phyloP scores from a whole-genome alignment of 2,329 filamentous ascomycete species.

The Diplodia intermedia region DNA sequence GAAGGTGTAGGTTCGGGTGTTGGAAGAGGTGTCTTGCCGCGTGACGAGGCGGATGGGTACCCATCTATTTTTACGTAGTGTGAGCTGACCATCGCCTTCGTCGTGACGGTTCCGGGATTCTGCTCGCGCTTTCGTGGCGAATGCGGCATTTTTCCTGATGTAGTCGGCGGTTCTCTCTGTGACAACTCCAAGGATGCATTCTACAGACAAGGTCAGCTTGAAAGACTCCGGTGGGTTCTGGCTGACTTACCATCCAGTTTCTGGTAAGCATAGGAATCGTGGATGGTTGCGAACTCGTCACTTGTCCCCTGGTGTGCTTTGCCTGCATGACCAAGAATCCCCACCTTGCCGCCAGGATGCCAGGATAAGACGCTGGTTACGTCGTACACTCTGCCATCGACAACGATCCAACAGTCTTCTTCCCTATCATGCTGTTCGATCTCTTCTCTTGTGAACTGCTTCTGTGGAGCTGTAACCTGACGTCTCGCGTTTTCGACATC shows the following conservation, averaged over 20 bases:
- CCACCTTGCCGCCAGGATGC: slow-evolving; percentile 59
- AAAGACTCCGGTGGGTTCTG: not conserved
- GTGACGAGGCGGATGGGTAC: slow-evolving; percentile 52
- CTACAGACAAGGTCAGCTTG: slow-evolving; percentile 39
- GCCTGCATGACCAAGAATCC: slow-evolving; percentile 59
- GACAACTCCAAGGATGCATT: slow-evolving; percentile 58
- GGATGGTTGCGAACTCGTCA: slow-evolving; percentile 58
- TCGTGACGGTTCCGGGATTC: slow-evolving; percentile 34
- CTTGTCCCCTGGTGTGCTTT: slow-evolving; percentile 58
- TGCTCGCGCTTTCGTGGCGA: slow-evolving; percentile 49
- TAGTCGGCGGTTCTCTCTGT: slow-evolving; percentile 58
- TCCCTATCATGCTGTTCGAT: slow-evolving; percentile 60
- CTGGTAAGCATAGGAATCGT: slow-evolving; percentile 59
- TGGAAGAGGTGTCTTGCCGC: slow-evolving; percentile 51
- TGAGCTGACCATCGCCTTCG: slow-evolving; percentile 42
- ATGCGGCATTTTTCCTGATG: slow-evolving; percentile 55
- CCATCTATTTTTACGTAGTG: slow-evolving; percentile 56
- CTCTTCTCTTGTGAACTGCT: slow-evolving; percentile 61
- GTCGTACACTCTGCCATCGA: slow-evolving; percentile 61
- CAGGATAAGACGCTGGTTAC: slow-evolving; percentile 56
- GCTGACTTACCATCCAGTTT: slow-evolving; percentile 51
- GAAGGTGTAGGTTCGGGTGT: slow-evolving; percentile 58
- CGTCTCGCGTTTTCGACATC: slow-evolving; percentile 55
- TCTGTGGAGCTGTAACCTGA: slow-evolving; percentile 54
- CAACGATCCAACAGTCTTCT: slow-evolving; percentile 61